Evolutionary conservation across 2,329 filamentous ascomycete genomes (phyloP).

Genomic region (Geosmithia flava): DNA sequence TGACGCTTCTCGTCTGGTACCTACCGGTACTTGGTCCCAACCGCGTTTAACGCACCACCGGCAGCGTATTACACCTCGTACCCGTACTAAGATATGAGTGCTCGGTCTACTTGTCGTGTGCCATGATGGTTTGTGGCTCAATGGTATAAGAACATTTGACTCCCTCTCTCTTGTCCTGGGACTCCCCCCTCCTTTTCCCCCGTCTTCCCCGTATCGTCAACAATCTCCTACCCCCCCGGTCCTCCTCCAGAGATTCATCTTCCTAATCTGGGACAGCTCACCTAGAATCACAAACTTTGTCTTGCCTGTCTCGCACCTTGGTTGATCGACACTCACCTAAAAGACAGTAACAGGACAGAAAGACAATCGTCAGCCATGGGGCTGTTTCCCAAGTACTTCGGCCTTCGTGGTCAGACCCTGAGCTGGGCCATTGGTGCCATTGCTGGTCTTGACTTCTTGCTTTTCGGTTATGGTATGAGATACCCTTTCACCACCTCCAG

Average conservation of each 20-base stretch:
- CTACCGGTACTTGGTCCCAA: neutral
- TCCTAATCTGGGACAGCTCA: neutral
- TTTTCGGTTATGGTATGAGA: slow-evolving; percentile 39
- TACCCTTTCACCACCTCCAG: neutral
- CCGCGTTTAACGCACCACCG: neutral
- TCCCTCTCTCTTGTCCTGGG: neutral
- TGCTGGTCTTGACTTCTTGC: slow-evolving; percentile 61
- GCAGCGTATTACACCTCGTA: neutral
- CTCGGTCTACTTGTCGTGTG: no score
- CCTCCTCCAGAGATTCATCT: neutral
- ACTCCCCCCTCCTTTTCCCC: neutral
- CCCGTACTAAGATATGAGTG: neutral
- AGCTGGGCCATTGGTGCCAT: slow-evolving; percentile 60
- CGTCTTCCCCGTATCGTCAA: neutral
- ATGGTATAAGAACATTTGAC: neutral
- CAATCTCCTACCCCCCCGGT: neutral
- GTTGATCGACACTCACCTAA: neutral
- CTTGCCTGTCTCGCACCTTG: neutral
- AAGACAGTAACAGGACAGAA: neutral
- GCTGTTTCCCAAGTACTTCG: slow-evolving; percentile 38
- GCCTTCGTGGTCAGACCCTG: slow-evolving; percentile 51
- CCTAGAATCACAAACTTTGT: neutral
- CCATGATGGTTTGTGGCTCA: neutral
- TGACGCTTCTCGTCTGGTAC: neutral
- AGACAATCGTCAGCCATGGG: neutral